phyloP scores from a whole-genome alignment of 768 basidiomycete species.

The Xerocomellus chrysenteron region DNA sequence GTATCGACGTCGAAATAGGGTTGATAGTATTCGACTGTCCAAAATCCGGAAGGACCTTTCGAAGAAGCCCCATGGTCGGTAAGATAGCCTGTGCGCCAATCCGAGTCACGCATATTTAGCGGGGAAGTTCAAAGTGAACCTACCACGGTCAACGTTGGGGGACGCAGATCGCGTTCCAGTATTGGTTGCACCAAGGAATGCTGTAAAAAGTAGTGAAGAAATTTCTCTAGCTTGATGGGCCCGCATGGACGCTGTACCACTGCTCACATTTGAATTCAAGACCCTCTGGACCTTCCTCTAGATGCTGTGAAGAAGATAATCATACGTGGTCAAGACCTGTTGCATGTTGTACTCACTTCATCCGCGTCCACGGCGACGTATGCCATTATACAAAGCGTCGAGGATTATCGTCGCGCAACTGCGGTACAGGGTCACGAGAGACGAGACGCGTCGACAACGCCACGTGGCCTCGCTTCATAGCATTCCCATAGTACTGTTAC shows the following conservation, averaged over 20 bases:
- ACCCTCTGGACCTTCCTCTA: constrained; percentile 68
- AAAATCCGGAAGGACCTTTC: constrained; percentile 58
- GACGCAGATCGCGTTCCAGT: constrained; percentile 24
- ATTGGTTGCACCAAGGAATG: constrained; percentile 49
- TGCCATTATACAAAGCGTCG: constrained; percentile 44
- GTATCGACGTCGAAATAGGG: constrained; percentile 89
- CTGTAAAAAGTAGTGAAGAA: too few species aligned
- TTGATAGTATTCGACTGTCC: constrained; percentile 85
- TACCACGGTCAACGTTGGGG: constrained; percentile 52
- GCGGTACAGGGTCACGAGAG: background rate
- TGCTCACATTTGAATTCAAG: constrained; percentile 75
- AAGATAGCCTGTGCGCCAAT: constrained; percentile 55
- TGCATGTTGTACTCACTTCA: constrained; percentile 47
- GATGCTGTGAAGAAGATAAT: constrained; percentile 34
- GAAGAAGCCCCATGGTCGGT: constrained; percentile 47
- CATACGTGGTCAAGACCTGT: background rate
- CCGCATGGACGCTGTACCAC: constrained; percentile 8
- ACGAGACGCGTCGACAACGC: background rate
- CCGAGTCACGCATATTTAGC: background rate
- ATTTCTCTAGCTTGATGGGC: background rate
- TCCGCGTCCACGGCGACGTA: constrained; percentile 73
- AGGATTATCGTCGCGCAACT: background rate
- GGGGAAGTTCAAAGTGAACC: constrained; percentile 11
- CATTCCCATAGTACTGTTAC: too few species aligned
- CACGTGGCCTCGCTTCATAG: constrained; percentile 5